Evolutionary conservation across 306 rosid genomes (phyloP), one percentile per base, ranked within the genome.

Genomic region (Comarum palustre): DNA sequence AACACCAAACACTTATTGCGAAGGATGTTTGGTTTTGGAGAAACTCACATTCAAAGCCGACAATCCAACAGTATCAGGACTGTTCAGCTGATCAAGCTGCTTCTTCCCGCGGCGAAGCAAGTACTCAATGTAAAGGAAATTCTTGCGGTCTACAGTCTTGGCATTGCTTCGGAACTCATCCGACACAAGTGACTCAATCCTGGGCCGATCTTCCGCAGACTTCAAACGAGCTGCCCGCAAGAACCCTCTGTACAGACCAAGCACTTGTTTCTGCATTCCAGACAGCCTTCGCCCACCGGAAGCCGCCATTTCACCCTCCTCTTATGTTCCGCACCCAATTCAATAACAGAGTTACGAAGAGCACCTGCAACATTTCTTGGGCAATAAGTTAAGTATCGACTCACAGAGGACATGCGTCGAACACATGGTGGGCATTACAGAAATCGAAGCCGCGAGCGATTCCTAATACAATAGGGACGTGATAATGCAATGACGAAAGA

Each of bases 261-360:
- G 94, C 3, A 93, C 96, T 85, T 91, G 97, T 52, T 79, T 93
- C 73, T 93, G 98, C 92, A 93, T 79, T 42, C 97, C 97, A 6
- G 97, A 93, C 43, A 93, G 92, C 79, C 83, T 90, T 36, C 79
- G 83, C 20, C 76, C 87, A 25, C 69, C 25, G 2, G 82, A 73
- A 68, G 68, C 77, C 52, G 79, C 92, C 98, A 87, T 90, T 54
- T 85, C 73, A 46, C 36, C 74, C 34, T 66, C 25, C 61, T 54
- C 20, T 57, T 39, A 52, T 72, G 25, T 42, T 73, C n/a, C 32
- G 19, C 24, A 58, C 57, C 3, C 2, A 51, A 41, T 55, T 11
- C 45, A 43, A 66, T 46, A 22, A 8, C 7, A 36, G 27, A 39
- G 5, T n/a, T 16, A 4, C 19, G 42, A 55, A 39, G 16, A 27